A percentile compares a stretch with the other conserved stretches of the same genome.
Conservation (phyloP, 352 stramenopile species). For the Elongisporangium undulatum region DNA sequence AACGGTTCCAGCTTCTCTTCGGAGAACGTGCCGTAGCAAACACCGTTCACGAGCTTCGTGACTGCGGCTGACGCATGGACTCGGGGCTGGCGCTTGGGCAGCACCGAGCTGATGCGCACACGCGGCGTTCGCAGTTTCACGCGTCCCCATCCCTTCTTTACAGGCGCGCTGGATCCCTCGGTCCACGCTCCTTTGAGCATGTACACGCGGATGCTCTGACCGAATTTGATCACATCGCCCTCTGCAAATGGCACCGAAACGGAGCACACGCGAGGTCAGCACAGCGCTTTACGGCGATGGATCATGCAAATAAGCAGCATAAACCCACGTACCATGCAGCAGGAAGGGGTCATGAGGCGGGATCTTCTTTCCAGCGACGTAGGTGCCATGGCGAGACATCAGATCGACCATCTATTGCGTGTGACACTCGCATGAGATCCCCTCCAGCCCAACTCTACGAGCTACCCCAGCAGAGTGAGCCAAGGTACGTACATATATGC, state of each 20-base stretch:
- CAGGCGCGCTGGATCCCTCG: conserved; percentile 53
- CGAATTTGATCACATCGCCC: conserved; percentile 83
- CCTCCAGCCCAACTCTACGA: not conserved
- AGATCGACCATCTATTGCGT: conserved; percentile 72
- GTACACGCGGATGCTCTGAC: conserved; percentile 84
- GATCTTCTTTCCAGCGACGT: conserved; percentile 79
- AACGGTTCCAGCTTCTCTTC: conserved; percentile 75
- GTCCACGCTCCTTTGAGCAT: conserved; percentile 67
- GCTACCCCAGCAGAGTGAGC: not conserved
- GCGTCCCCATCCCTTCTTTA: conserved; percentile 81
- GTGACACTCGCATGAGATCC: conserved; percentile 1
- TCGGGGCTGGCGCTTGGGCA: conserved; percentile 61
- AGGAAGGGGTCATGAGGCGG: conserved; percentile 80
- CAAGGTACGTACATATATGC: conserved; percentile 66
- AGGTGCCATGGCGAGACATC: conserved; percentile 87
- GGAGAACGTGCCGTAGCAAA: conserved; percentile 69
- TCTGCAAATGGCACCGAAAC: conserved; percentile 25
- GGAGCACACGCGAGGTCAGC: conserved; percentile 1
- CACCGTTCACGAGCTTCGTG: conserved; percentile 84
- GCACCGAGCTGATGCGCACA: conserved; percentile 61
- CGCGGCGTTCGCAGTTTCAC: conserved; percentile 71
- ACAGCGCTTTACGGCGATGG: not conserved
- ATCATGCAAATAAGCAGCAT: not conserved
- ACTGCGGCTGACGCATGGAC: conserved; percentile 48
- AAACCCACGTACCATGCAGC: conserved; percentile 44